Conservation (phyloP, 2,329 filamentous ascomycete species). For the Epichloe sp. region DNA sequence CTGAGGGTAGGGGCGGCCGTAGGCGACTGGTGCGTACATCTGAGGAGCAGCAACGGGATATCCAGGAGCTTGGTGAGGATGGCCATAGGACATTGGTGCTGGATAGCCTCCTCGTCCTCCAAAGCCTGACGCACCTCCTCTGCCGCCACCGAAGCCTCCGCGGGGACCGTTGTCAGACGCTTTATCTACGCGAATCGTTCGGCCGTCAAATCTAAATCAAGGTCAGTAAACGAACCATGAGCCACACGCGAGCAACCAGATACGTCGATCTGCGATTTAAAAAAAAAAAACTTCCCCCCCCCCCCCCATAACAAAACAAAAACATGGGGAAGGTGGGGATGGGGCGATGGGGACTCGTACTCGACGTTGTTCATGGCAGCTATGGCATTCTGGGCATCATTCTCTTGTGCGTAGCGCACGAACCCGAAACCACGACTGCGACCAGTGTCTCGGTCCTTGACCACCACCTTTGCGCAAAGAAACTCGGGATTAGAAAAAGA, state of each 20-base stretch:
- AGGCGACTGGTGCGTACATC: slow-evolving; percentile 24
- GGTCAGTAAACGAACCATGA: slow-evolving; percentile 3
- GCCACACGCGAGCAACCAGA: background rate
- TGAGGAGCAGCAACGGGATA: slow-evolving; percentile 21
- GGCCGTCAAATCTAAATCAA: slow-evolving; percentile 68
- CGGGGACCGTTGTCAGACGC: slow-evolving; percentile 68
- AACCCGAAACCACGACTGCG: slow-evolving; percentile 97
- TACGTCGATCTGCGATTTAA: background rate
- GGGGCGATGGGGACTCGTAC: slow-evolving; percentile 39
- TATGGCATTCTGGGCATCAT: slow-evolving; percentile 67
- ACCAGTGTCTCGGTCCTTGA: slow-evolving; percentile 93
- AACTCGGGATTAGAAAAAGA: slow-evolving; percentile 9
- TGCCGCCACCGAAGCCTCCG: slow-evolving; percentile 26
- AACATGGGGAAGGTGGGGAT: slow-evolving; percentile 9
- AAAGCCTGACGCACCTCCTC: slow-evolving; percentile 26
- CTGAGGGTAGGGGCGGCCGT: slow-evolving; percentile 25
- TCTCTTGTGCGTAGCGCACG: slow-evolving; percentile 71
- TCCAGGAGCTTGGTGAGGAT: slow-evolving; percentile 23
- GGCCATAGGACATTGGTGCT: slow-evolving; percentile 24
- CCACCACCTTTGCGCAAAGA: slow-evolving; percentile 57
- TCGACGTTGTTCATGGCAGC: slow-evolving; percentile 75
- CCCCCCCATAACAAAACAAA: background rate
- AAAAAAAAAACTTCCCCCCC: background rate
- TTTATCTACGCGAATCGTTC: slow-evolving; percentile 89
- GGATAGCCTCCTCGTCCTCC: slow-evolving; percentile 34